Evolutionary conservation across 345 rosid species (phyloP).

Genomic region (Schrenkiella parvula): DNA sequence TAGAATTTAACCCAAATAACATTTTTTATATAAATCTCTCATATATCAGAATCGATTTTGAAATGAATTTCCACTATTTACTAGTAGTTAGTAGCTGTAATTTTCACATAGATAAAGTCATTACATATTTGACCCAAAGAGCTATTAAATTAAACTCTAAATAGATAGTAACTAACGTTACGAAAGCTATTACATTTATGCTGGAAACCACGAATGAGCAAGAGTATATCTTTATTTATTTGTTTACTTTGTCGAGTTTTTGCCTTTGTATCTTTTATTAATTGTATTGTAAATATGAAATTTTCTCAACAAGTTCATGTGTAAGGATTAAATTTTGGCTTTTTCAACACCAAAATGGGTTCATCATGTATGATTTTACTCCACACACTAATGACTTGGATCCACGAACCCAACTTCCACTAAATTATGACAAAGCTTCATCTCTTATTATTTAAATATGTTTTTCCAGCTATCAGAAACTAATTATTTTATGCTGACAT

Average conservation of each 20-base stretch:
- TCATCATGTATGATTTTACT: not conserved
- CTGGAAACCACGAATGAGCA: not conserved
- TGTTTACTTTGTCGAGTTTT: slow-evolving; percentile 17
- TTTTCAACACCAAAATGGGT: slow-evolving; percentile 17
- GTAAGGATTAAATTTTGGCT: slow-evolving; percentile 21
- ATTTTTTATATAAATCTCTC: not conserved
- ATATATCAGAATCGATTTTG: not conserved
- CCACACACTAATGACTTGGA: slow-evolving; percentile 29
- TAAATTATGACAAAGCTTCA: not conserved
- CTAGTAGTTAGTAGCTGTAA: not conserved
- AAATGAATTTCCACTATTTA: not conserved
- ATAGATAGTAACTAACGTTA: not conserved
- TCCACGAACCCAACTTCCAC: slow-evolving; percentile 23
- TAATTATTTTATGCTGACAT: not conserved
- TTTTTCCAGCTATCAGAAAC: slow-evolving; percentile 4
- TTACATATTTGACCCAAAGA: not conserved
- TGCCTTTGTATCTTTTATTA: not conserved
- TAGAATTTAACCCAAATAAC: not conserved
- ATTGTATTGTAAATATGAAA: not conserved
- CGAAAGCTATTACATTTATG: not conserved
- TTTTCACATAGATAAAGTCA: not conserved
- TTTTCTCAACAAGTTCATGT: slow-evolving; percentile 5
- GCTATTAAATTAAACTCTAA: not conserved
- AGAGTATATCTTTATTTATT: not conserved
- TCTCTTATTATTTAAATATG: not conserved